Evolutionary conservation across 768 basidiomycete genomes (phyloP).

Genomic region (Trametes punicea): DNA sequence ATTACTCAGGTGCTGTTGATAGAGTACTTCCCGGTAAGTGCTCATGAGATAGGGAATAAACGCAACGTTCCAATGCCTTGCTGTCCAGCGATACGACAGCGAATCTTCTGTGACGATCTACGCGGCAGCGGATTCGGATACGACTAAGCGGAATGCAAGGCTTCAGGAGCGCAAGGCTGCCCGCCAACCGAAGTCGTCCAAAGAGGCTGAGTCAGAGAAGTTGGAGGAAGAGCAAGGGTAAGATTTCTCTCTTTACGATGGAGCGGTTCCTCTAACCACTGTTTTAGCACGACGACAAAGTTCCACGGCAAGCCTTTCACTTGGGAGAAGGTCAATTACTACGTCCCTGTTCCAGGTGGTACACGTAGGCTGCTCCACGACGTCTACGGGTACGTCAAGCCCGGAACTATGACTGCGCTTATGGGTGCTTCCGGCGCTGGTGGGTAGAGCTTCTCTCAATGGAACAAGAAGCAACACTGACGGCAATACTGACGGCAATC

Average conservation of each 20-base stretch:
- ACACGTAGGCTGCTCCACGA: conserved; percentile 64
- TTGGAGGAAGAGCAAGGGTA: conserved; percentile 20
- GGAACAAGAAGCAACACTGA: too few species aligned
- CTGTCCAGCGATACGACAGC: conserved; percentile 46
- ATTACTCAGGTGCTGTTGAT: conserved; percentile 63
- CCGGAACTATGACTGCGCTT: conserved; percentile 83
- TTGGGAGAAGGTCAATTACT: conserved; percentile 78
- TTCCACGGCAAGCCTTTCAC: conserved; percentile 60
- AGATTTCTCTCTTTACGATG: neutral
- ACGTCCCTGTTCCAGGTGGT: conserved; percentile 65
- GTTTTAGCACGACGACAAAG: neutral
- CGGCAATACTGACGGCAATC: conserved; percentile 14
- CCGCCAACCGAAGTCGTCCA: conserved; percentile 15
- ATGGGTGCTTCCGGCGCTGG: conserved; percentile 87
- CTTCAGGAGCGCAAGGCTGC: conserved; percentile 50
- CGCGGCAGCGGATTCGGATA: conserved; percentile 55
- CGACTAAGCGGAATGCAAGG: conserved; percentile 50
- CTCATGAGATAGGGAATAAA: conserved; percentile 7
- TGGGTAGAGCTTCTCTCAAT: conserved; percentile 25
- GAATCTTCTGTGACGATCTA: conserved; percentile 52
- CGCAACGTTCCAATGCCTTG: neutral
- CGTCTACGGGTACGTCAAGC: conserved; percentile 77
- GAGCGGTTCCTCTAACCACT: neutral
- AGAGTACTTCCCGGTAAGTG: conserved; percentile 59
- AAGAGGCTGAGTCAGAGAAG: conserved; percentile 15